Evolutionary conservation across 371 early-diverging fungal genomes (phyloP).

Genomic region (Mortierella sp.): DNA sequence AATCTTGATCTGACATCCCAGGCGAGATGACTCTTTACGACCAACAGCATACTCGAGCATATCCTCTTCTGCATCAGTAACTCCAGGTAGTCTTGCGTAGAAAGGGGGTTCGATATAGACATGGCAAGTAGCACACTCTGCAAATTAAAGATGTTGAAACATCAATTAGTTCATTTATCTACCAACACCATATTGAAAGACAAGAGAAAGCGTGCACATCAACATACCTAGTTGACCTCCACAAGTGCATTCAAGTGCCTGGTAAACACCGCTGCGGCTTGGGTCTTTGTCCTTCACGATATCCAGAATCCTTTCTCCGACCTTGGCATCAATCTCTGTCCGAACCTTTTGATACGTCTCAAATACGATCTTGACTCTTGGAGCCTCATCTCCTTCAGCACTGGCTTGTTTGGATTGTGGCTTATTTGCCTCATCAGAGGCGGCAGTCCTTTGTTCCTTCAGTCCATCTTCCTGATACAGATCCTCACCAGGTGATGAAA

Average conservation of each 20-base stretch:
- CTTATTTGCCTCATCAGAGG: conserved; percentile 32
- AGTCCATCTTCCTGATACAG: conserved; percentile 50
- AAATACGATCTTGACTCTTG: conserved; percentile 45
- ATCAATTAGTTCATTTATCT: not conserved
- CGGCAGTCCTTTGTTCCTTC: conserved; percentile 37
- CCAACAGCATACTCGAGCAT: conserved; percentile 56
- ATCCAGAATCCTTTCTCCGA: conserved; percentile 52
- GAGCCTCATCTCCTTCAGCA: not conserved
- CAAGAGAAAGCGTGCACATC: not conserved
- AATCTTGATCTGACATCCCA: conserved; percentile 55
- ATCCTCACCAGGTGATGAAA: conserved; percentile 48
- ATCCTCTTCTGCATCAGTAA: conserved; percentile 54
- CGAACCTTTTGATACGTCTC: conserved; percentile 54
- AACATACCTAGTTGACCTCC: conserved; percentile 53
- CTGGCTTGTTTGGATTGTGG: not conserved
- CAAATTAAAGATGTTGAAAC: not conserved
- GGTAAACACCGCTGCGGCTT: conserved; percentile 42
- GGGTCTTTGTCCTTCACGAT: conserved; percentile 58
- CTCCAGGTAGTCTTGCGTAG: conserved; percentile 27
- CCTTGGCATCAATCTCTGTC: conserved; percentile 56
- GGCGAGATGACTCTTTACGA: conserved; percentile 43
- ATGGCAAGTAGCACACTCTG: conserved; percentile 57
- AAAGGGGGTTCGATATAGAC: conserved; percentile 54
- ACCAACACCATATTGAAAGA: not conserved
- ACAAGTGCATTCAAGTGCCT: conserved; percentile 57